phyloP scores from a whole-genome alignment of 345 rosid species.

The Gynandropsis gynandra region DNA sequence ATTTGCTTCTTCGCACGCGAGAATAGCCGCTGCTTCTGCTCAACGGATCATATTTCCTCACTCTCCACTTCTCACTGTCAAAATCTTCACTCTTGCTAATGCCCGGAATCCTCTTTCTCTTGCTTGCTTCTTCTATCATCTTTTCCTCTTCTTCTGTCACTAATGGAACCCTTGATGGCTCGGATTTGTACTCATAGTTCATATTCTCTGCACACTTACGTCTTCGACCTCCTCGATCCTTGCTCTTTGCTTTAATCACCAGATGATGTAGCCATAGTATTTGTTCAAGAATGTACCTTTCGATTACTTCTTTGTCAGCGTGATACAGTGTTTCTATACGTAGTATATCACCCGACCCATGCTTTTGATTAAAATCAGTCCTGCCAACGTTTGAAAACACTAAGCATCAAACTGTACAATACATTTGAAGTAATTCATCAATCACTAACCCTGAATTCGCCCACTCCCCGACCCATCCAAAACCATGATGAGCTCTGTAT shows the following conservation, averaged over 20 bases:
- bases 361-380: constrained; percentile 47
- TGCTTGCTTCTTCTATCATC: constrained; percentile 29
- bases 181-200: constrained; percentile 21
- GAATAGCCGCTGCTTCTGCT: constrained; percentile 44
- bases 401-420: constrained; percentile 1
- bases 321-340: constrained; percentile 83
- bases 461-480: constrained; percentile 94
- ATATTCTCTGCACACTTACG: constrained; percentile 17
- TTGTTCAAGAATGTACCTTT: constrained; percentile 71
- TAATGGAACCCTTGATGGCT: constrained; percentile 19
- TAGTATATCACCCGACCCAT: constrained; percentile 44
- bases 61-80: constrained; percentile 28
- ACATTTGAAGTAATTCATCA: constrained; percentile 5
- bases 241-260: constrained; percentile 40
- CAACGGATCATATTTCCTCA: constrained; percentile 39
- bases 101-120: constrained; percentile 23
- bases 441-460: constrained; percentile 76
- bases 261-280: constrained; percentile 76
- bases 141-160: constrained; percentile 36
- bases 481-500: constrained; percentile 81
- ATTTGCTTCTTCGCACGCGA: constrained; percentile 38
- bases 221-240: constrained; percentile 21
- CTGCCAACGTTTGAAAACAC: constrained; percentile 31
- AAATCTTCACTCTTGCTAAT: constrained; percentile 45
- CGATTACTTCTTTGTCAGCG: constrained; percentile 74